These are phyloP conservation scores for Gossypium australe DNA, from an alignment of 345 rosid species.

Conservation along the genomic window DNA sequence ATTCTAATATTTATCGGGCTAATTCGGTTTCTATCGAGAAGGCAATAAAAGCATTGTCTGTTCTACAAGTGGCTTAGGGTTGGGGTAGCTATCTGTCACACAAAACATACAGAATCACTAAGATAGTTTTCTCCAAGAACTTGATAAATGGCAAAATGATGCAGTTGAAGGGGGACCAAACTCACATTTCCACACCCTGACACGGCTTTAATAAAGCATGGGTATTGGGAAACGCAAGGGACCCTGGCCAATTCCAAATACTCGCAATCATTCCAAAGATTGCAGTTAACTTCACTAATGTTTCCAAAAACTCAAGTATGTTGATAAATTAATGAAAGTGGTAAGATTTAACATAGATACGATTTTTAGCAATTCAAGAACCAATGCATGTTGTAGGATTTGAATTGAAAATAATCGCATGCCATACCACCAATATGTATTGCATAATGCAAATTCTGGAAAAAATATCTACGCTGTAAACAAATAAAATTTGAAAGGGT, in stretches of 20 bases:
- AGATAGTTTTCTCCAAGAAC: neutral
- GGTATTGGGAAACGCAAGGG: neutral
- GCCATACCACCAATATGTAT: neutral
- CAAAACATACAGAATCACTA: neutral
- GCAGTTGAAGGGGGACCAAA: constrained; percentile 4
- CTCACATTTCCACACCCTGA: neutral
- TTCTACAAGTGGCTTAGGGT: neutral
- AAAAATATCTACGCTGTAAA: neutral
- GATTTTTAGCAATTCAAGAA: neutral
- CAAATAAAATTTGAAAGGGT: neutral
- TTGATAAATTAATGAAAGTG: neutral
- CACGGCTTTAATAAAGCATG: neutral
- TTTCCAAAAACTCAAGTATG: neutral
- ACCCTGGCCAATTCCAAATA: neutral
- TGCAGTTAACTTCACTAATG: neutral
- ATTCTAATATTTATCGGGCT: neutral
- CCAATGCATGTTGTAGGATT: neutral
- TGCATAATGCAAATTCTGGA: neutral
- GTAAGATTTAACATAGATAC: neutral
- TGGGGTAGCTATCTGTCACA: neutral
- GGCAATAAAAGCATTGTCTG: neutral
- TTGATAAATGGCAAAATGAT: neutral
- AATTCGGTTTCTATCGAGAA: neutral
- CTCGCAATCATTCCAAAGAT: neutral
- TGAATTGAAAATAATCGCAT: neutral